phyloP scores from a whole-genome alignment of 2,329 filamentous ascomycete species.

The Grosmannia penicillata region DNA sequence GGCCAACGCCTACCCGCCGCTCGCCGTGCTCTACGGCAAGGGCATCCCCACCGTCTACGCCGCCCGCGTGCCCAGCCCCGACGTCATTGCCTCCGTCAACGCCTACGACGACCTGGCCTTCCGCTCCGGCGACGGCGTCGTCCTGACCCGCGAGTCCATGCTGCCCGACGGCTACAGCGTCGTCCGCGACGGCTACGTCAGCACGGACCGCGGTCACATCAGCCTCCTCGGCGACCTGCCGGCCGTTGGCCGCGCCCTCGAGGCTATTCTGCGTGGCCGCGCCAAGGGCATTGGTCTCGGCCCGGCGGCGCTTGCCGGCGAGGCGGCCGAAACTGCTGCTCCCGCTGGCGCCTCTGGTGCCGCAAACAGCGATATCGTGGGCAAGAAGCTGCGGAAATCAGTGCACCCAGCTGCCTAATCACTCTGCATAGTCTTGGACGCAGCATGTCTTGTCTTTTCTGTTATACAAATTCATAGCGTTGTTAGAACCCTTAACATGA shows the following conservation, averaged over 20 bases:
- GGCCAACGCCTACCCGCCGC: slow-evolving; percentile 66
- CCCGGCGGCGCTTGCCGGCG: background rate
- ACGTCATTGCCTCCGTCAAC: slow-evolving; percentile 61
- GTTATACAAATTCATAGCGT: too few relatives aligned
- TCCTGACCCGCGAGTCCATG: slow-evolving; percentile 74
- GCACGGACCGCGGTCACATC: slow-evolving; percentile 74
- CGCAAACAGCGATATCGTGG: too few relatives aligned
- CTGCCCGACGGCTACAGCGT: slow-evolving; percentile 64
- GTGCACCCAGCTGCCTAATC: too few relatives aligned
- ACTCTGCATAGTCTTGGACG: too few relatives aligned
- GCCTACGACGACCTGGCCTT: slow-evolving; percentile 81
- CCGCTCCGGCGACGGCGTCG: slow-evolving; percentile 77
- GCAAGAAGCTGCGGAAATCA: too few relatives aligned
- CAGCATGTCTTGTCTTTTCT: too few relatives aligned
- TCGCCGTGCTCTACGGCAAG: slow-evolving; percentile 76
- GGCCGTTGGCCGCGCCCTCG: slow-evolving; percentile 61
- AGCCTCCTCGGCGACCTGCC: slow-evolving; percentile 74
- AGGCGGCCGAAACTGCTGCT: background rate
- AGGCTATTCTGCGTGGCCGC: slow-evolving; percentile 51
- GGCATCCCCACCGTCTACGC: slow-evolving; percentile 74
- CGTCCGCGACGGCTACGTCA: slow-evolving; percentile 59
- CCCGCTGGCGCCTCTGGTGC: background rate
- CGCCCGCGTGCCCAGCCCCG: slow-evolving; percentile 56
- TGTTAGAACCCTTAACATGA: too few relatives aligned
- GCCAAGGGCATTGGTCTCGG: slow-evolving; percentile 59